Evolutionary conservation across 768 basidiomycete species (phyloP).

Genomic region (Antrodiella citrinella): DNA sequence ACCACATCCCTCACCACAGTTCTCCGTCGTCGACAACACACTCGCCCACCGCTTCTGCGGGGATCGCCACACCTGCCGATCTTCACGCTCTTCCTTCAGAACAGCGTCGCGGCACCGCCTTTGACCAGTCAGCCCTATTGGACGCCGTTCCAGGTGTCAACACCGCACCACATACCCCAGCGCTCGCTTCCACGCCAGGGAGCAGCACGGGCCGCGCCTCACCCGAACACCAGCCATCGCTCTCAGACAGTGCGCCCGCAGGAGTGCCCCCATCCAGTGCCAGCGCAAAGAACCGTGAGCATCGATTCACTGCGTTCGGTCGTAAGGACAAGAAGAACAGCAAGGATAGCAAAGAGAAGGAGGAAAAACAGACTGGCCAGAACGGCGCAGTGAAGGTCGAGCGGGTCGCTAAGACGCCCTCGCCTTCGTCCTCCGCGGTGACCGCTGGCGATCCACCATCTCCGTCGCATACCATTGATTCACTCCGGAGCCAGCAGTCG

Average conservation of each 20-base stretch:
- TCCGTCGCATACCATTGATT: slow-evolving; percentile 16
- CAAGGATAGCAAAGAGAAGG: slow-evolving; percentile 17
- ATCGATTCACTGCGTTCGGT: slow-evolving; percentile 25
- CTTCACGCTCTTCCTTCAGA: slow-evolving; percentile 27
- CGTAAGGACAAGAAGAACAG: slow-evolving; percentile 26
- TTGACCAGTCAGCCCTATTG: slow-evolving; percentile 28
- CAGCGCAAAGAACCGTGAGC: slow-evolving; percentile 17
- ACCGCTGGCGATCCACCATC: slow-evolving; percentile 19
- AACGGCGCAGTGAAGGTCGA: slow-evolving; percentile 17
- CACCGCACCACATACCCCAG: slow-evolving; percentile 16
- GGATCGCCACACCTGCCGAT: slow-evolving; percentile 23
- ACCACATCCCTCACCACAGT: slow-evolving; percentile 58
- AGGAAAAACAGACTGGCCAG: slow-evolving; percentile 19
- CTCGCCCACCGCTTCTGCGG: slow-evolving; percentile 17
- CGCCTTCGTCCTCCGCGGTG: slow-evolving; percentile 19
- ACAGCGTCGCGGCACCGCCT: slow-evolving; percentile 26
- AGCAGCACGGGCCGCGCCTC: slow-evolving; percentile 11
- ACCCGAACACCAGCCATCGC: neutral
- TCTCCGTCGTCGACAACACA: slow-evolving; percentile 6
- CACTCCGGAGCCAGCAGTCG: slow-evolving; percentile 8
- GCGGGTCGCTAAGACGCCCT: slow-evolving; percentile 18
- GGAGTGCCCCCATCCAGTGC: slow-evolving; percentile 6
- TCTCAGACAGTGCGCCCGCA: slow-evolving; percentile 4
- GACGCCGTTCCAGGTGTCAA: slow-evolving; percentile 14
- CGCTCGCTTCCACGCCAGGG: slow-evolving; percentile 13